Evolutionary conservation across 1,139 yeast genomes (phyloP), one percentile per base, ranked within the genome.

Genomic region (Yamadazyma mexicana): DNA sequence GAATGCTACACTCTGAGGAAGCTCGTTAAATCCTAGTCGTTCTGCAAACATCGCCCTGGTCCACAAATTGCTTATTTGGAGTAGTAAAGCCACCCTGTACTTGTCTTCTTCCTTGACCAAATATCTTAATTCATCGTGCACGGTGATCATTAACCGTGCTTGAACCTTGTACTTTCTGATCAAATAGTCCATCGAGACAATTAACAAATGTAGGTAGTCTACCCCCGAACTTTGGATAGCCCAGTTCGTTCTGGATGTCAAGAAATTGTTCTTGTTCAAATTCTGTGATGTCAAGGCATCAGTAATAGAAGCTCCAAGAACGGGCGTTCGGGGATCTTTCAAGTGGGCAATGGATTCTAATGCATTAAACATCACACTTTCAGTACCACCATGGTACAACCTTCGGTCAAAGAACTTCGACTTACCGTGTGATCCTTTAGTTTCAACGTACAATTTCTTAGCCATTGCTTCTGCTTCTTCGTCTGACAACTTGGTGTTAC

Each of bases 181-280:
- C 49, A 94, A 69, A 55, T 88, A 87, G 44, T 88, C 87, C 98
- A 94, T 92, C 0, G 96, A 81, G 4, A 89, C 78, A 40, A 92
- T 75, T 41, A 94, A 62, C 31, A 94, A 61, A 59, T 94, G 98
- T 39, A 94, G 69, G 57, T 94, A 94, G 59, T 94, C 98, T 14
- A 94, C 99, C 31, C 98, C 99, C 1, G 97, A 88, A 31, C 97
- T 88, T 59, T 94, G 99, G 55, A 94, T 94, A 0, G 96, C 87
- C 99, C 99, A 94, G 56, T 94, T 94, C 47, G 91, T 85, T 53
- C 99, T 66, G 2, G 97, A 88, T 0, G 98, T 94, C 52, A 92
- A 64, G 59, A 84, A 92, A 42, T 81, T 81, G 45, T 71, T 71
- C 33, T 77, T 69, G 42, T 79, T 79, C 53, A 94, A 73, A 55